A percentile compares a stretch with the other conserved stretches of the same genome.
phyloP scores from a whole-genome alignment of 2,329 filamentous ascomycete genomes.

The Aspergillus pseudoglaucus region DNA sequence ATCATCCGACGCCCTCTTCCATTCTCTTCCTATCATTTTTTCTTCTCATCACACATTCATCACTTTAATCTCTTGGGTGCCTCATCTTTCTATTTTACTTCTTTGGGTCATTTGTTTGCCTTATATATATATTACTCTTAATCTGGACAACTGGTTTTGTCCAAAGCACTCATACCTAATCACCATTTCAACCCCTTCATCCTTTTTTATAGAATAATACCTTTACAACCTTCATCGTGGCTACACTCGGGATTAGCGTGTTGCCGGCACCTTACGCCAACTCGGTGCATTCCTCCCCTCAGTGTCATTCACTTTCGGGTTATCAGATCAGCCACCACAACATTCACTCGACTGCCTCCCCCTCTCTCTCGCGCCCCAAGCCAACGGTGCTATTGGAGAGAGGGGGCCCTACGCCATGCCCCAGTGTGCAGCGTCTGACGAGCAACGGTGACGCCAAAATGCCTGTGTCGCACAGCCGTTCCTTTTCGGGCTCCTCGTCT shows the following conservation, averaged over 20 bases:
- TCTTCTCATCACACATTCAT: neutral
- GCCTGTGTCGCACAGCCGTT: slow-evolving; percentile 34
- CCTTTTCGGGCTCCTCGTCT: slow-evolving; percentile 23
- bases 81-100: slow-evolving; percentile 1
- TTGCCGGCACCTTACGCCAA: slow-evolving; percentile 28
- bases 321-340: slow-evolving; percentile 14
- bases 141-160: slow-evolving; percentile 7
- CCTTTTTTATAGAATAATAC: slow-evolving; percentile 2
- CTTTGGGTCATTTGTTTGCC: slow-evolving; percentile 8
- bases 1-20: slow-evolving; percentile 5
- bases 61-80: slow-evolving; percentile 2
- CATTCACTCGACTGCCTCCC: slow-evolving; percentile 21
- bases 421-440: slow-evolving; percentile 19
- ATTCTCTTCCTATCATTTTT: neutral
- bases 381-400: slow-evolving; percentile 30
- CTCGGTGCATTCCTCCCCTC: slow-evolving; percentile 25
- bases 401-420: slow-evolving; percentile 35
- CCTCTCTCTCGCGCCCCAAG: slow-evolving; percentile 32
- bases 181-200: slow-evolving; percentile 2
- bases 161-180: slow-evolving; percentile 1
- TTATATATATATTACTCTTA: slow-evolving; percentile 4
- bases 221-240: slow-evolving; percentile 28
- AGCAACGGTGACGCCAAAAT: slow-evolving; percentile 24
- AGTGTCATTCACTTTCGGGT: slow-evolving; percentile 25
- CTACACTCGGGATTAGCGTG: slow-evolving; percentile 34